A percentile compares a stretch with the other conserved stretches of the same genome.
Evolutionary conservation across 1,284 basidiomycete genomes (phyloP).

Genomic region (Malassezia equina): DNA sequence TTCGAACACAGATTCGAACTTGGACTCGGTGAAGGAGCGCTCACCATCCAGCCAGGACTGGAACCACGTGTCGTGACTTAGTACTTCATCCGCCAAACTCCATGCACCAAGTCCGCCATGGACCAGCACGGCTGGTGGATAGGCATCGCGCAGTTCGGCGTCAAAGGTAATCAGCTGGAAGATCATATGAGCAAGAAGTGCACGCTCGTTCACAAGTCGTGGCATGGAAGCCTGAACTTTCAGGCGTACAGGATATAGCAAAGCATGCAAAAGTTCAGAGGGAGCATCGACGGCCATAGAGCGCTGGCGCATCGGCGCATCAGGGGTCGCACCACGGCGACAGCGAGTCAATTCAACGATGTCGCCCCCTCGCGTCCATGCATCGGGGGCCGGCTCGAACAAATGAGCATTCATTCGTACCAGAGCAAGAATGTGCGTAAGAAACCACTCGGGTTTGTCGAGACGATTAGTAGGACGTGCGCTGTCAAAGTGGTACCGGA

Average conservation of each 20-base stretch:
- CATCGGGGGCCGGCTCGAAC: slow-evolving; percentile 57
- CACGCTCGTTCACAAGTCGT: slow-evolving; percentile 63
- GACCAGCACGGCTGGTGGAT: slow-evolving; percentile 26
- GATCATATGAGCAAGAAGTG: slow-evolving; percentile 84
- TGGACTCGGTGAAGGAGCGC: slow-evolving; percentile 61
- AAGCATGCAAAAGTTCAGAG: slow-evolving; percentile 35
- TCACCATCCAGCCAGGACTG: slow-evolving; percentile 62
- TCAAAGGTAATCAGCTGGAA: slow-evolving; percentile 86
- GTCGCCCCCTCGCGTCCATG: slow-evolving; percentile 17
- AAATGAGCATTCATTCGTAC: slow-evolving; percentile 49
- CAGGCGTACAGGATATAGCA: slow-evolving; percentile 27
- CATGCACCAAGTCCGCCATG: slow-evolving; percentile 20
- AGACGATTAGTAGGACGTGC: slow-evolving; percentile 74
- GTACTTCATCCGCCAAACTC: slow-evolving; percentile 58
- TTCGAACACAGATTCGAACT: slow-evolving; percentile 71
- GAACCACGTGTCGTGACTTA: slow-evolving; percentile 78
- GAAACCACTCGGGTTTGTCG: slow-evolving; percentile 96
- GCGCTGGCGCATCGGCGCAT: background rate
- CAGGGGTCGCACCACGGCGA: slow-evolving; percentile 7
- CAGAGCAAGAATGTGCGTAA: slow-evolving; percentile 72
- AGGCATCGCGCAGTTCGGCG: slow-evolving; percentile 55
- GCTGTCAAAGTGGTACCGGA: slow-evolving; percentile 91
- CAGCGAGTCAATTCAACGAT: slow-evolving; percentile 27
- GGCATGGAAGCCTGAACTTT: slow-evolving; percentile 54
- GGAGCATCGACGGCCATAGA: slow-evolving; percentile 23